Percentiles rank a stretch among this genome's conserved stretches.
Conservation (phyloP, 208 protist species). For the Endotrypanum monterogeii region DNA sequence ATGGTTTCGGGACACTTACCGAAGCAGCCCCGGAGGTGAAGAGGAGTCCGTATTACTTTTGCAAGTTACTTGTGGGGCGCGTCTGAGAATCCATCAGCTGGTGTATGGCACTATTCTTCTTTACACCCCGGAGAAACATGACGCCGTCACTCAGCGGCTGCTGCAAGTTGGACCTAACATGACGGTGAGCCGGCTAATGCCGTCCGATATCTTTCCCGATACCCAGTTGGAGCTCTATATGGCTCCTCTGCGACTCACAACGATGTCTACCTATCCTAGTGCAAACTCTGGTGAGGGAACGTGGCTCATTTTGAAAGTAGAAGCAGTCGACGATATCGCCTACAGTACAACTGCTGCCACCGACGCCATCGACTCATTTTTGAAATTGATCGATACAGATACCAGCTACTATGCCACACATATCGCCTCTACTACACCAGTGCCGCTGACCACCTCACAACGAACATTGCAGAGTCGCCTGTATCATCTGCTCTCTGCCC, state of each 20-base stretch:
- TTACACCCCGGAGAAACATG: conserved; percentile 13
- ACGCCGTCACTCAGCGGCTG: conserved; percentile 10
- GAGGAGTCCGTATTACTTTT: conserved; percentile 18
- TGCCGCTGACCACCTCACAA: background rate
- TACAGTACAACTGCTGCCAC: conserved; percentile 33
- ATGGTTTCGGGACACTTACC: conserved; percentile 13
- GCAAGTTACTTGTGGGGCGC: conserved; percentile 15
- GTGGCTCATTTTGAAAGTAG: conserved; percentile 14
- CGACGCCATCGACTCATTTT: conserved; percentile 13
- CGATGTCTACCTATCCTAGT: conserved; percentile 6
- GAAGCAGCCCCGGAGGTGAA: conserved; percentile 21
- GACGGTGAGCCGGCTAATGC: conserved; percentile 2
- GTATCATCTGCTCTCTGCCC: background rate
- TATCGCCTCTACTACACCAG: background rate
- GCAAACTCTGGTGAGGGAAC: conserved; percentile 4
- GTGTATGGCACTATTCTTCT: conserved; percentile 30
- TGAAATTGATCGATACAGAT: conserved; percentile 6
- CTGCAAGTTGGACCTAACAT: conserved; percentile 6
- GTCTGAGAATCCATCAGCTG: conserved; percentile 32
- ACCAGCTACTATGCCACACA: background rate
- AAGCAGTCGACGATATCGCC: conserved; percentile 20
- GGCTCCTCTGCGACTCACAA: background rate
- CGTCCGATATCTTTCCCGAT: background rate
- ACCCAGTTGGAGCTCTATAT: background rate
- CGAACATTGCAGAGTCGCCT: background rate